These are phyloP conservation scores for Incumbomyces delicatus DNA, from an alignment of 2,329 filamentous ascomycete genomes.

Conservation along the genomic window DNA sequence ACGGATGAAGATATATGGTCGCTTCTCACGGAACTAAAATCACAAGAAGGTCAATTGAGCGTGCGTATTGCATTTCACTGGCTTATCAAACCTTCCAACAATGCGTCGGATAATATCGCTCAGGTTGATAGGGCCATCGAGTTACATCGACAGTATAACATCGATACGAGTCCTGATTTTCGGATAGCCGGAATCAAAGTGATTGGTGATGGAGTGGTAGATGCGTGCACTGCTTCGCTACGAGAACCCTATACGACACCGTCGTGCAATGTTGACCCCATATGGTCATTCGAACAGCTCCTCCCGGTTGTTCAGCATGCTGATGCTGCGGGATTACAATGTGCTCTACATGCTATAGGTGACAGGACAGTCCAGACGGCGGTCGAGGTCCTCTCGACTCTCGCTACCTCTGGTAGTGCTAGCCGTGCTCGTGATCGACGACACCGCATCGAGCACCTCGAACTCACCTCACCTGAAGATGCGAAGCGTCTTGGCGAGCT, in stretches of 20 bases:
- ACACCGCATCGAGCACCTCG: constrained; percentile 44
- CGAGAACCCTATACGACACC: constrained; percentile 37
- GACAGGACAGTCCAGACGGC: constrained; percentile 38
- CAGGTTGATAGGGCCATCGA: constrained; percentile 39
- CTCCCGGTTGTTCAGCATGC: constrained; percentile 36
- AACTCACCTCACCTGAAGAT: constrained; percentile 39
- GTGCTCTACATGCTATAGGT: constrained; percentile 44
- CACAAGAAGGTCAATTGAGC: constrained; percentile 26
- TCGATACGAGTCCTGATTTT: constrained; percentile 31
- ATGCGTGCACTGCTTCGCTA: constrained; percentile 43
- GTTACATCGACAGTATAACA: constrained; percentile 31
- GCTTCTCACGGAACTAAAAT: constrained; percentile 31
- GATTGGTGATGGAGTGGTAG: constrained; percentile 42
- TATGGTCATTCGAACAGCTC: constrained; percentile 37
- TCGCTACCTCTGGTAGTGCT: constrained; percentile 26
- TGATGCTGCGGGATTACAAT: constrained; percentile 36
- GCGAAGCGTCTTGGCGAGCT: constrained; percentile 37
- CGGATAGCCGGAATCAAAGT: constrained; percentile 41
- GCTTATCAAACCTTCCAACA: constrained; percentile 36
- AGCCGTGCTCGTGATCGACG: constrained; percentile 22
- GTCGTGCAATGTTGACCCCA: constrained; percentile 32
- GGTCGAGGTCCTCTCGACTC: constrained; percentile 36
- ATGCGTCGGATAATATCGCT: constrained; percentile 29
- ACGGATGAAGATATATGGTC: constrained; percentile 43
- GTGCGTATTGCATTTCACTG: constrained; percentile 40